Evolutionary conservation across 441 rosid species (phyloP).

Genomic region (Euphorbia neoarborescens): DNA sequence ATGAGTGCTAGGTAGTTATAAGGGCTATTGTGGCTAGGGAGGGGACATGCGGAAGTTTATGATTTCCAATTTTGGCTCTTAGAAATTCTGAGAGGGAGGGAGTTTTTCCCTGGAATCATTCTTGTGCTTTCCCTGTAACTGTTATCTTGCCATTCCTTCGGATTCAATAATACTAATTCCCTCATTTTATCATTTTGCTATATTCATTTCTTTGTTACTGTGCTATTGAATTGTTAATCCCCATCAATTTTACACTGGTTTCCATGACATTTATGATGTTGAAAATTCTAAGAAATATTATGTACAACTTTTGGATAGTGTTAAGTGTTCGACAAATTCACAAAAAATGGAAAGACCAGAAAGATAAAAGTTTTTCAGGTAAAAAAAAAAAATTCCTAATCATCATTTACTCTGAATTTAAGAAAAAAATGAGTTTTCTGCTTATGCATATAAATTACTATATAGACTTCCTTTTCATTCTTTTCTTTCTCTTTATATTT

Average conservation of each 20-base stretch:
- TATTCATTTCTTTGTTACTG: too few relatives aligned
- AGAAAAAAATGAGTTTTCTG: slow-evolving; percentile 3
- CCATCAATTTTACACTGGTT: slow-evolving; percentile 79
- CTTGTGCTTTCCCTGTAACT: too few relatives aligned
- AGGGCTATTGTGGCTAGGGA: too few relatives aligned
- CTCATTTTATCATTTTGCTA: too few relatives aligned
- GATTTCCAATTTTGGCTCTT: too few relatives aligned
- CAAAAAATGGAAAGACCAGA: slow-evolving; percentile 78
- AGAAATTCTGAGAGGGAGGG: too few relatives aligned
- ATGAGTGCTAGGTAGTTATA: too few relatives aligned
- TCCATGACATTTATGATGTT: slow-evolving; percentile 87
- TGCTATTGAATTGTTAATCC: too few relatives aligned
- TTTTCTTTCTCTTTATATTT: not conserved
- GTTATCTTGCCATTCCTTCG: too few relatives aligned
- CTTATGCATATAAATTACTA: not conserved
- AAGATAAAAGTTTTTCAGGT: slow-evolving; percentile 90
- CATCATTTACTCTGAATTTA: not conserved
- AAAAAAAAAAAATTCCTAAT: slow-evolving; percentile 12
- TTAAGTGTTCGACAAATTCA: slow-evolving; percentile 72
- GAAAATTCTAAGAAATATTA: slow-evolving; percentile 86
- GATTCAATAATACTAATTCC: too few relatives aligned
- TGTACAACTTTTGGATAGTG: slow-evolving; percentile 73
- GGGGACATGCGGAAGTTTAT: too few relatives aligned
- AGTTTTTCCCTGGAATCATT: too few relatives aligned
- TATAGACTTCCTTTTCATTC: slow-evolving; percentile 2